Evolutionary conservation across 176 grass and related monocot species (phyloP).

Genomic region (Rhipidocladum racemiflorum): DNA sequence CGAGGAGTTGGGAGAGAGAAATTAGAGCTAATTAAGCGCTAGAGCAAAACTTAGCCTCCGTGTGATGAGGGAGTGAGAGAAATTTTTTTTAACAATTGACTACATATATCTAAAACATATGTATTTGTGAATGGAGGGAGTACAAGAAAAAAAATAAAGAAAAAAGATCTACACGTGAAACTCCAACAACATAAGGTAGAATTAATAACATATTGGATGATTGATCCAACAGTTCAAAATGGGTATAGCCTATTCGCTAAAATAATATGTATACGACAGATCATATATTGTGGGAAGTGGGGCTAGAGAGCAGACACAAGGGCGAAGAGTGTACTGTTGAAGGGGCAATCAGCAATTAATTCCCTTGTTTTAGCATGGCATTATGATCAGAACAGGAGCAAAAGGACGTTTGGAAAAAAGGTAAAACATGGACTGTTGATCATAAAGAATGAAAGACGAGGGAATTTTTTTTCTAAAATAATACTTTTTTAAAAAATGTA

Average conservation of each 20-base stretch:
- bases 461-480: too few species aligned
- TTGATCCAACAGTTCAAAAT: constrained; percentile 7
- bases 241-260: constrained; percentile 14
- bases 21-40: too few species aligned
- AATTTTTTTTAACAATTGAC: too few species aligned
- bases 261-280: background rate
- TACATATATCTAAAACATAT: too few species aligned
- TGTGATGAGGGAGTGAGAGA: too few species aligned
- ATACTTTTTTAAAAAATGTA: too few species aligned
- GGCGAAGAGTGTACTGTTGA: background rate
- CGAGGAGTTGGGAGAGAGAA: too few species aligned
- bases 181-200: background rate
- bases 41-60: too few species aligned
- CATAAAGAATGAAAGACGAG: constrained; percentile 8
- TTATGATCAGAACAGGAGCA: background rate
- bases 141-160: background rate
- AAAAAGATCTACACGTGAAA: background rate
- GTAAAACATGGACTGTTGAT: constrained; percentile 1
- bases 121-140: too few species aligned
- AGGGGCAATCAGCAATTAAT: background rate
- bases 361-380: background rate
- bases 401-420: background rate
- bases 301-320: background rate
- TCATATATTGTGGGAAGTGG: background rate
- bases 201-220: background rate